Percentiles rank a stretch among this genome's conserved stretches.
These are phyloP conservation scores for Chaetothyriales sp. DNA, from an alignment of 2,329 filamentous ascomycete species.

Conservation along the genomic window DNA sequence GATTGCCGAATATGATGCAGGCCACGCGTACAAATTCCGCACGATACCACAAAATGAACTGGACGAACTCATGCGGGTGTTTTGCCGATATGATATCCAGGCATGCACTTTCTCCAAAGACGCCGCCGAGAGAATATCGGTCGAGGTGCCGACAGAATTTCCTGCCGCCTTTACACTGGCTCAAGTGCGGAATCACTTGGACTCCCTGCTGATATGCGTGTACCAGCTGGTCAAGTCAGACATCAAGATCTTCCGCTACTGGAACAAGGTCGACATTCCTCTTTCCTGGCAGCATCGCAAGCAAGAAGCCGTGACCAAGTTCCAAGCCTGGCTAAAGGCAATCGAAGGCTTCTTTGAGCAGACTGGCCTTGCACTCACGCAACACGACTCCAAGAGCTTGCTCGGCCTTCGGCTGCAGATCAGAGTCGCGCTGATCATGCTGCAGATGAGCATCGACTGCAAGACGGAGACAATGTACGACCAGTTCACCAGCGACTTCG, in stretches of 20 bases:
- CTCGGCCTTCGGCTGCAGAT: conserved; percentile 18
- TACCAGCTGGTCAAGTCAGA: conserved; percentile 20
- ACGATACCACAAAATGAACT: conserved; percentile 16
- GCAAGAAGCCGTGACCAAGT: conserved; percentile 13
- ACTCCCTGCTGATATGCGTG: conserved; percentile 18
- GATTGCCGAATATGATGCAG: conserved; percentile 1
- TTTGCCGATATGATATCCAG: conserved; percentile 20
- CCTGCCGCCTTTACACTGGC: conserved; percentile 14
- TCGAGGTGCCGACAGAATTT: conserved; percentile 9
- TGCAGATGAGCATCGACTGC: conserved; percentile 16
- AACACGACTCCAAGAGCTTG: conserved; percentile 15
- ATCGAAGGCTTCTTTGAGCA: conserved; percentile 15
- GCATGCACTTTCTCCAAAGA: conserved; percentile 19
- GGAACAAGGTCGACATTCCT: conserved; percentile 12
- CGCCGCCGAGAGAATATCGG: conserved; percentile 10
- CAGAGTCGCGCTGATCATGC: conserved; percentile 18
- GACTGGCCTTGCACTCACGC: conserved; percentile 1
- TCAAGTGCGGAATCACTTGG: conserved; percentile 18
- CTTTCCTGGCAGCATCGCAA: conserved; percentile 12
- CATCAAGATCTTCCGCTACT: conserved; percentile 18
- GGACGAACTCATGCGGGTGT: conserved; percentile 17
- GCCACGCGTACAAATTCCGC: conserved; percentile 9
- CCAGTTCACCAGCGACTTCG: conserved; percentile 14
- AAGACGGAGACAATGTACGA: conserved; percentile 17
- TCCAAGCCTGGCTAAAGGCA: conserved; percentile 16